A percentile compares a stretch with the other conserved stretches of the same genome.
These are phyloP conservation scores for Exidia glandulosa DNA, from an alignment of 768 basidiomycete species.

Conservation along the genomic window DNA sequence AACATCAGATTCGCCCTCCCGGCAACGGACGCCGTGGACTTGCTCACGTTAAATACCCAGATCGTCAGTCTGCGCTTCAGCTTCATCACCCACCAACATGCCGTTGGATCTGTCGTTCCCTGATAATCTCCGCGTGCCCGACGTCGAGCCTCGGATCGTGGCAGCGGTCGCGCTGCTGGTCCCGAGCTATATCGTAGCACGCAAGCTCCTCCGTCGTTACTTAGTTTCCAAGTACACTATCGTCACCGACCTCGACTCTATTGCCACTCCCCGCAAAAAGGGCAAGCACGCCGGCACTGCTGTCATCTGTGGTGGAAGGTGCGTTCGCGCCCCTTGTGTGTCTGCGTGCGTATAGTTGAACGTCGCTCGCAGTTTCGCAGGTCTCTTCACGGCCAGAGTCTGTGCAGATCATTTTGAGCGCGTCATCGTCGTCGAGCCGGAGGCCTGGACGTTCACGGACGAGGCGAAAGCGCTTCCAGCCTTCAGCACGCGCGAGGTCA, in stretches of 20 bases:
- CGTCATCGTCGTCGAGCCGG: constrained; percentile 23
- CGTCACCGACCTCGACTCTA: neutral
- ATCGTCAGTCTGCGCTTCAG: too few species aligned
- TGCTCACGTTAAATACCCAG: too few species aligned
- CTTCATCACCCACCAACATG: too few species aligned
- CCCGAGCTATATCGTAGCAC: too few species aligned
- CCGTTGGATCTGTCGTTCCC: too few species aligned
- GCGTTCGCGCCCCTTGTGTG: neutral
- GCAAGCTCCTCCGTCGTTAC: too few species aligned
- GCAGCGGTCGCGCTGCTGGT: too few species aligned
- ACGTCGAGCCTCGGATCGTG: too few species aligned
- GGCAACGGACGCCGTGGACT: too few species aligned
- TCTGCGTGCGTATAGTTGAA: neutral
- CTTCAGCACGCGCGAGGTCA: constrained; percentile 4
- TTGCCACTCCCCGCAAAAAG: neutral
- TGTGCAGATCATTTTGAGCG: constrained; percentile 23
- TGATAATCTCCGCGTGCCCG: too few species aligned
- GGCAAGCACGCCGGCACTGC: neutral
- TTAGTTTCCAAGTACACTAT: neutral
- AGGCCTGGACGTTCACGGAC: constrained; percentile 15
- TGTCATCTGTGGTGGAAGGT: neutral
- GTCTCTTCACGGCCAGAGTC: constrained; percentile 20
- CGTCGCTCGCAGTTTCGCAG: constrained; percentile 16
- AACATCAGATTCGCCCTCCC: too few species aligned
- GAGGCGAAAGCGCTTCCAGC: constrained; percentile 6